A percentile compares a stretch with the other conserved stretches of the same genome.
These are phyloP conservation scores for Lachnellula hyalina DNA, from an alignment of 2,329 filamentous ascomycete species.

Conservation along the genomic window DNA sequence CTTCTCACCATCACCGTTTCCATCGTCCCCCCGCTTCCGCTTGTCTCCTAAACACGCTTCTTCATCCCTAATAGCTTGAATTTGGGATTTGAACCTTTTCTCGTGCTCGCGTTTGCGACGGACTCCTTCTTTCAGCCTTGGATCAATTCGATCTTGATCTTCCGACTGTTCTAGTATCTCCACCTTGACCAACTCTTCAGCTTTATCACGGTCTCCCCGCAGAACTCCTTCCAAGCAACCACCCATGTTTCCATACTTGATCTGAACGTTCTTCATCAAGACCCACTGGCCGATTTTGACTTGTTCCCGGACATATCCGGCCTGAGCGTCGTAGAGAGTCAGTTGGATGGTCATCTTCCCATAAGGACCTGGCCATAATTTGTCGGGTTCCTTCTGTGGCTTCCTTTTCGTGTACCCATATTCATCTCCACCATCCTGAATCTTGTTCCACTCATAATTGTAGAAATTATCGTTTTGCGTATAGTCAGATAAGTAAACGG, in stretches of 20 bases:
- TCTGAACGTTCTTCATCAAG: constrained; percentile 64
- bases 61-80: constrained; percentile 34
- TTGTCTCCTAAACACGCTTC: constrained; percentile 32
- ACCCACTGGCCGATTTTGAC: constrained; percentile 59
- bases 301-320: constrained; percentile 47
- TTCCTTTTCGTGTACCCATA: constrained; percentile 44
- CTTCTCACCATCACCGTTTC: not conserved
- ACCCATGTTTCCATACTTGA: constrained; percentile 51
- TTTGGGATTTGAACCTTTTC: constrained; percentile 35
- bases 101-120: constrained; percentile 60
- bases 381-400: constrained; percentile 26
- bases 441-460: constrained; percentile 30
- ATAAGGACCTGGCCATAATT: constrained; percentile 66
- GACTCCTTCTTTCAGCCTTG: constrained; percentile 51
- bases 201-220: constrained; percentile 50
- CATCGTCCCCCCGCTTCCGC: constrained; percentile 19
- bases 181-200: constrained; percentile 53
- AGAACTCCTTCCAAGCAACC: constrained; percentile 66
- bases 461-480: constrained; percentile 64
- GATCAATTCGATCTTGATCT: constrained; percentile 39
- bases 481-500: constrained; percentile 78
- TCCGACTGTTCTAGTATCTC: constrained; percentile 39
- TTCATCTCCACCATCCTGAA: constrained; percentile 39
- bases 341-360: constrained; percentile 69
- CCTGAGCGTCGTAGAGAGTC: constrained; percentile 65